Evolutionary conservation across 2,329 filamentous ascomycete genomes (phyloP), one percentile per base, ranked within the genome.

Genomic region (Chalaropsis thielavioides): DNA sequence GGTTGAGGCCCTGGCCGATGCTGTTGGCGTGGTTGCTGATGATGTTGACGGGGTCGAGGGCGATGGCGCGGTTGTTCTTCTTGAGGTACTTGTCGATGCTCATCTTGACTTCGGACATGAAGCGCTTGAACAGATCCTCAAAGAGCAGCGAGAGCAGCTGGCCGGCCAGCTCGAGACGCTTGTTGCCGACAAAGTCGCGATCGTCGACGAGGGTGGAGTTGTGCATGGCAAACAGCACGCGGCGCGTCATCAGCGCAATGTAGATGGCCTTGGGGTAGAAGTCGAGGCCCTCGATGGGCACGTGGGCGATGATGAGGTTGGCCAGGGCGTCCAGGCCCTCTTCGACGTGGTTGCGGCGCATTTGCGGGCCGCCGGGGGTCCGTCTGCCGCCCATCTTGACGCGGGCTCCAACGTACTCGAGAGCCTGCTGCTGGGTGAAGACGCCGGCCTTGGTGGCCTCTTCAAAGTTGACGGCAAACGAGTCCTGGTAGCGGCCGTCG

Each of bases 211-310:
- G 79, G 65, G 88, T 90, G 0, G 89, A 83, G 72, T 99, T 90
- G 67, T 94, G 88, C 72, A 91, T 87, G 1, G 92, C 92, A 89
- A 97, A 96, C 61, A 99, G 77, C 2, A 97, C 92, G 74, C 92
- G 84, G n/a, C 94, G 87, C 35, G 91, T 90, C 94, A 99, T 99
- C 78, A 96, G 90, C 60, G 92, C 92, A 64, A 99, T 85, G 71
- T 97, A 99, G 8, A 97, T 83, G 24, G 92, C 92, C 73, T 99
- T 99, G n/a, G 92, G 92, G 65, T 94, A 86, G 74, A 97, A 97
- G 72, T 99, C 92, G 70, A 96, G 83, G 58, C 90, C 90, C 70
- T 90, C 84, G 44, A 99, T 92, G 4, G 91, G 88, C 38, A 99
- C 92, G 70, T 99, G 94, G 6, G 94, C 92, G 67, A 99, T 90